Conservation (phyloP, 352 stramenopile genomes). For the Globisporangium spinosum region DNA sequence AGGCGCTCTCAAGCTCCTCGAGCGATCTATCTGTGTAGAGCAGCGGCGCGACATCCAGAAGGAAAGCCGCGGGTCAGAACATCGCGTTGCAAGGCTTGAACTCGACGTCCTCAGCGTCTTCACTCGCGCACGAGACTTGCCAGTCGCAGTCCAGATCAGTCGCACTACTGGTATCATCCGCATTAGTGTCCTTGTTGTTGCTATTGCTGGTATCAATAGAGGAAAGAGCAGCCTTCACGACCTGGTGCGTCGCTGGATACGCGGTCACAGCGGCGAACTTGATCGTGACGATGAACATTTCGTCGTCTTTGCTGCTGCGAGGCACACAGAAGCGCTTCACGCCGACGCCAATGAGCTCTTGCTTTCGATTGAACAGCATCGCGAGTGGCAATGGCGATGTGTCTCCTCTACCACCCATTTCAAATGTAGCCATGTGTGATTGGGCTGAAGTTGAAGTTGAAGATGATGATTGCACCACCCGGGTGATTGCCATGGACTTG, state of each 20-base stretch:
- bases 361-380: conserved; percentile 39
- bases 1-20: conserved; percentile 37
- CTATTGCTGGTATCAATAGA: neutral
- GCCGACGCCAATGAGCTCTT: conserved; percentile 44
- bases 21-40: conserved; percentile 43
- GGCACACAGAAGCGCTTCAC: conserved; percentile 42
- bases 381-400: conserved; percentile 13
- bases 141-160: conserved; percentile 23
- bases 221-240: neutral
- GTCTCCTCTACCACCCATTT: conserved; percentile 3
- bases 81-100: conserved; percentile 27
- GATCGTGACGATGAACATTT: conserved; percentile 49
- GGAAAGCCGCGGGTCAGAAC: conserved; percentile 47
- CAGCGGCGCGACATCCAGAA: conserved; percentile 30
- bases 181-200: conserved; percentile 5
- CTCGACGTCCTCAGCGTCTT: conserved; percentile 19
- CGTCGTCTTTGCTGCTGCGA: conserved; percentile 42
- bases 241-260: conserved; percentile 36
- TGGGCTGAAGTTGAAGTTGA: neutral
- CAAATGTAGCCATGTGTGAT: conserved; percentile 1
- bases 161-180: neutral
- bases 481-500: conserved; percentile 32
- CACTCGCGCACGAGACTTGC: conserved; percentile 41
- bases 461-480: neutral
- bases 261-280: conserved; percentile 21